These are phyloP conservation scores for Penicillium desertorum DNA, from an alignment of 495 filamentous ascomycete species.

Conservation along the genomic window DNA sequence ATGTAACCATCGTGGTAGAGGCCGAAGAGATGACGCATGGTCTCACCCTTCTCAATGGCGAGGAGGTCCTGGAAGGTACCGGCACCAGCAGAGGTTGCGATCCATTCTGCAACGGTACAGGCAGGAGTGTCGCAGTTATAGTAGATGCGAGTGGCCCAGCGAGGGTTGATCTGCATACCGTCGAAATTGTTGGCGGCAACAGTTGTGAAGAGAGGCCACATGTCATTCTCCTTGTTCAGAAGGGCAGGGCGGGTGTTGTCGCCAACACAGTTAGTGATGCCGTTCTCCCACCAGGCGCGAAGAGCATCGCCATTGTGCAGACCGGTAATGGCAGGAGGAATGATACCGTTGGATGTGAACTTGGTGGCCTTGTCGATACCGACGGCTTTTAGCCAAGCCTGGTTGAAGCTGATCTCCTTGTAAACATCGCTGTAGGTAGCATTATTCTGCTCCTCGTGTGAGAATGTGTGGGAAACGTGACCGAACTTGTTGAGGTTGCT, in stretches of 20 bases:
- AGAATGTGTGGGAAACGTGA: conserved; percentile 63
- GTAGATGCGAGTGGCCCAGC: conserved; percentile 64
- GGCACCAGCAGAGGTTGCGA: conserved; percentile 53
- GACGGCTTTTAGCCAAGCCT: conserved; percentile 55
- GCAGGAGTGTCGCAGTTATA: conserved; percentile 60
- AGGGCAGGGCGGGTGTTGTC: conserved; percentile 59
- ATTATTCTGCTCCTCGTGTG: conserved; percentile 59
- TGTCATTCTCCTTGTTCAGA: conserved; percentile 47
- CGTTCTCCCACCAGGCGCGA: conserved; percentile 57
- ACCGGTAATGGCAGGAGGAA: conserved; percentile 64
- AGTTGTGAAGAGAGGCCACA: conserved; percentile 58
- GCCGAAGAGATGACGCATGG: conserved; percentile 55
- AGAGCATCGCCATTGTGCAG: conserved; percentile 65
- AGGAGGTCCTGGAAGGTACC: conserved; percentile 53
- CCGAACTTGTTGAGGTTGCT: conserved; percentile 53
- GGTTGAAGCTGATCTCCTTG: conserved; percentile 61
- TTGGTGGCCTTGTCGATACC: conserved; percentile 42
- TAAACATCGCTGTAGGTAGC: conserved; percentile 57
- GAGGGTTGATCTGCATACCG: conserved; percentile 59
- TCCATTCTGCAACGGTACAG: conserved; percentile 61
- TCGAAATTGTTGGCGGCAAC: conserved; percentile 51
- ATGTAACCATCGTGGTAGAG: conserved; percentile 53
- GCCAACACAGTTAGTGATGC: conserved; percentile 59
- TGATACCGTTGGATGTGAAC: conserved; percentile 54
- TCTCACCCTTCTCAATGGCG: conserved; percentile 48